Evolutionary conservation across 352 stramenopile species (phyloP).

Genomic region (Elongisporangium undulatum): DNA sequence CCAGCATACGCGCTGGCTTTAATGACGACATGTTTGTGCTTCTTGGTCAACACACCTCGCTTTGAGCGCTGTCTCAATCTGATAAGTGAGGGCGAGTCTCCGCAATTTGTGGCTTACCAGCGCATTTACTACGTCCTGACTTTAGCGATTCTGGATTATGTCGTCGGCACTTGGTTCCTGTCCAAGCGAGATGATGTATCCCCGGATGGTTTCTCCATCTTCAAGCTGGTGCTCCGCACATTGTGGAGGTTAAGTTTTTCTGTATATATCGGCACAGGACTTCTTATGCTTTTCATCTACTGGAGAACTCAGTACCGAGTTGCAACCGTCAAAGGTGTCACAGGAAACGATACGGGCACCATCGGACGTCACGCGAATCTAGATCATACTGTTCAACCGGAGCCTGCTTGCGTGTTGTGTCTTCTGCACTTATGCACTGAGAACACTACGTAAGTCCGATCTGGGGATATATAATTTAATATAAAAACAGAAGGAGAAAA

Average conservation of each 20-base stretch:
- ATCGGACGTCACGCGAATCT: not conserved
- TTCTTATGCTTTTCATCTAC: slow-evolving; percentile 21
- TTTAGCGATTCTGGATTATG: slow-evolving; percentile 23
- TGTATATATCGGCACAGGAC: not conserved
- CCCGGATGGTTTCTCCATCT: not conserved
- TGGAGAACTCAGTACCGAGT: slow-evolving; percentile 38
- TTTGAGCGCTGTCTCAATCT: slow-evolving; percentile 27
- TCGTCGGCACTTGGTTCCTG: not conserved
- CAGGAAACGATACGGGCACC: not conserved
- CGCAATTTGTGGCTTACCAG: slow-evolving; percentile 32
- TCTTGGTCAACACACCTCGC: slow-evolving; percentile 36
- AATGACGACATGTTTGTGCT: slow-evolving; percentile 31
- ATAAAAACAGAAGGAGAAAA: not conserved
- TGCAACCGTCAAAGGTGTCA: slow-evolving; percentile 10
- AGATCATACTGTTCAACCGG: not conserved
- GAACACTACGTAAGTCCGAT: not conserved
- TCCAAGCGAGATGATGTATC: not conserved
- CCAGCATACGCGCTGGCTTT: slow-evolving; percentile 33
- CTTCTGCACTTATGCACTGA: slow-evolving; percentile 22
- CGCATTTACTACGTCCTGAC: slow-evolving; percentile 36
- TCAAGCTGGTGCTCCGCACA: slow-evolving; percentile 3
- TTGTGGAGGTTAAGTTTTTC: not conserved
- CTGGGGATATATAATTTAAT: not conserved
- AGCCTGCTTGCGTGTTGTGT: slow-evolving; percentile 17
- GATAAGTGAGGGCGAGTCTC: slow-evolving; percentile 24